These are phyloP conservation scores for Nymphaea colorata DNA, from an alignment of 164 flowering plant genomes.

Conservation along the genomic window DNA sequence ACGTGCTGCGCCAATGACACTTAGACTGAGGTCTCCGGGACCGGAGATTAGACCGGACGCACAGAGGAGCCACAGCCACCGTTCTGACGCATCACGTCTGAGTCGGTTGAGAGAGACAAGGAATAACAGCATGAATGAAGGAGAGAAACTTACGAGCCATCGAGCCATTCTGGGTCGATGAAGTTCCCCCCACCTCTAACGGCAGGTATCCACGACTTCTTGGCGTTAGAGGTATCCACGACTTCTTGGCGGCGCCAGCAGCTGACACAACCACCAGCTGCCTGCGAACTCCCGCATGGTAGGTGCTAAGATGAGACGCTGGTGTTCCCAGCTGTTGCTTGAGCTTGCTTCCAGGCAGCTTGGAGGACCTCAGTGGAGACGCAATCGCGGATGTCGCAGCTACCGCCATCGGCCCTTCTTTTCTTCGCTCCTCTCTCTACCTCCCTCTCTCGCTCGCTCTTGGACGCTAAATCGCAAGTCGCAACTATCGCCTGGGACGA, in stretches of 20 bases:
- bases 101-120: too few relatives aligned
- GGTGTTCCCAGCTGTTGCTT: neutral
- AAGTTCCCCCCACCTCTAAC: slow-evolving; percentile 73
- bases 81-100: too few relatives aligned
- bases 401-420: slow-evolving; percentile 11
- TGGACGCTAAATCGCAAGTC: neutral
- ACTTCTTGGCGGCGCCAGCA: slow-evolving; percentile 39
- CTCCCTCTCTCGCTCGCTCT: neutral
- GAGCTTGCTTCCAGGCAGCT: neutral
- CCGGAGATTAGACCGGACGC: too few relatives aligned
- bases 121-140: too few relatives aligned
- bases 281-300: slow-evolving; percentile 9
- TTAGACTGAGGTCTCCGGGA: too few relatives aligned
- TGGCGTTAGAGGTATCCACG: slow-evolving; percentile 4
- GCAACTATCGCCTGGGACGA: slow-evolving; percentile 5
- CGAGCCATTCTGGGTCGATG: slow-evolving; percentile 96
- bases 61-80: too few relatives aligned
- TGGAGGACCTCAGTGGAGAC: neutral
- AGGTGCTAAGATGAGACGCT: slow-evolving; percentile 1
- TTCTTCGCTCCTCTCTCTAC: neutral
- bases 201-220: slow-evolving; percentile 70
- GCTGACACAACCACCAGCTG: slow-evolving; percentile 41
- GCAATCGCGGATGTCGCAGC: slow-evolving; percentile 57
- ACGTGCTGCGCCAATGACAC: too few relatives aligned
- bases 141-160: slow-evolving; percentile 74